Base-by-base conservation (phyloP, 2,329 filamentous ascomycete species). In the Coniochaeta sp. region DNA sequence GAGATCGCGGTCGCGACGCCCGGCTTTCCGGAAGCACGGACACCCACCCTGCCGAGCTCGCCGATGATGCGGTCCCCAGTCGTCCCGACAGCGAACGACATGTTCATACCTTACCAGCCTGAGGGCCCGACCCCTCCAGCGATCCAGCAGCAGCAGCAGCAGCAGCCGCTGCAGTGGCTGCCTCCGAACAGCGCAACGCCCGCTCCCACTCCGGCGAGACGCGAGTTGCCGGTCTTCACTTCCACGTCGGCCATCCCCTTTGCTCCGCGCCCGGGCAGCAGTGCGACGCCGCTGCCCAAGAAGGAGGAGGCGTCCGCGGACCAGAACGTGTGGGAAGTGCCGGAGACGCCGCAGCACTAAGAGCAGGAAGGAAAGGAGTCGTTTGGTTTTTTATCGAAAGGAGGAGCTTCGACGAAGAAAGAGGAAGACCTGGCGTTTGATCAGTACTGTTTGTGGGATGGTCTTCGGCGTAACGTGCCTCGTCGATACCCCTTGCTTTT, bases 51-150 rank as follows among this genome's bases (percentile, higher is more conserved):
- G 58, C 66, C 57, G 30, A 66, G 44, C 57, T 62, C 62, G 16
- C 62, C 62, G 14, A 32, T 47, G 19, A 50, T 24, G 14, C 38
- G 54, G 26, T 50, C 28, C 26, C 62, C 62, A 16, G 40, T n/a
- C n/a, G n/a, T n/a, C 62, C 17, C 47, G 3, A 9, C 65, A 4
- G 64, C 67, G 7, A 62, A 69, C 1, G 76, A 80, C 57, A 66
- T 79, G 24, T 85, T 85, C 62, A 73, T 85, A 26, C 75, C 76
- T 0, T 85, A 84, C 62, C 79, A 85, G 61, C 81, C 83, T 0
- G 77, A 82, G n/a, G 83, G 82, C 0, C 78, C 81, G 1, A 62
- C 72, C 0, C 74, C 81, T 0, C 67, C 71, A 4, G 58, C 75
- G 77, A 17, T 65, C 71, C 60, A 62, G 7, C 71, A 71, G 34